Conservation (phyloP, 108 stramenopile genomes). For the Parmales sp. region DNA sequence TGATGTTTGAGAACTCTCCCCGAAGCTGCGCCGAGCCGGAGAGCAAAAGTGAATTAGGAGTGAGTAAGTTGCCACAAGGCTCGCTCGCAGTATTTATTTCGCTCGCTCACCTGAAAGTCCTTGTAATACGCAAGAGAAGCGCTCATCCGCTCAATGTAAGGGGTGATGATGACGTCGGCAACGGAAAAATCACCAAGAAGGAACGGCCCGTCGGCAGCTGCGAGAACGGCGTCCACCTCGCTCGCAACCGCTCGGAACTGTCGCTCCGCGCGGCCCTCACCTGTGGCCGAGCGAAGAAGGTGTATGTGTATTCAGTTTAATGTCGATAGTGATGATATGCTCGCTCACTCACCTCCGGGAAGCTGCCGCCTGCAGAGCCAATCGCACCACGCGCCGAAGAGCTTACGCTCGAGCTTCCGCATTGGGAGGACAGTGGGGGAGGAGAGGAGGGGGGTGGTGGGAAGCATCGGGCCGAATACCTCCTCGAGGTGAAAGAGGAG, state of each 20-base stretch:
- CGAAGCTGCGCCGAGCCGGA: conserved; percentile 31
- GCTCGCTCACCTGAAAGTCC: conserved; percentile 67
- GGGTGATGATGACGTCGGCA: conserved; percentile 71
- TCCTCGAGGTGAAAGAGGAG: conserved; percentile 26
- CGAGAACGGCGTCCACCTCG: conserved; percentile 56
- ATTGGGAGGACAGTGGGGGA: not conserved
- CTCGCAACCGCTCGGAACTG: conserved; percentile 47
- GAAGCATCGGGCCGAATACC: conserved; percentile 12
- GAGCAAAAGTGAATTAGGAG: too few species aligned
- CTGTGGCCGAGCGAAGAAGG: not conserved
- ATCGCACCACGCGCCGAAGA: conserved; percentile 77
- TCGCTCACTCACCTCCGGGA: too few species aligned
- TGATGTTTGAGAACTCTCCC: conserved; percentile 58
- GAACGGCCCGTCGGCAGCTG: conserved; percentile 50
- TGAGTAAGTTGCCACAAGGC: not conserved
- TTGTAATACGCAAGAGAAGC: conserved; percentile 80
- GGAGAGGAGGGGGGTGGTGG: conserved; percentile 3
- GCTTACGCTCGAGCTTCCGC: conserved; percentile 59
- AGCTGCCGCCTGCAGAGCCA: conserved; percentile 45
- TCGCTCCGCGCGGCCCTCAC: not conserved
- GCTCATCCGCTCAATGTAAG: conserved; percentile 78
- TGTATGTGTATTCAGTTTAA: too few species aligned
- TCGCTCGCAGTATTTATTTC: conserved; percentile 1
- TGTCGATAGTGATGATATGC: too few species aligned
- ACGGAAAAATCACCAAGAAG: conserved; percentile 64